phyloP scores from a whole-genome alignment of 2,329 filamentous ascomycete genomes.

The Aspergillus ochraceus region DNA sequence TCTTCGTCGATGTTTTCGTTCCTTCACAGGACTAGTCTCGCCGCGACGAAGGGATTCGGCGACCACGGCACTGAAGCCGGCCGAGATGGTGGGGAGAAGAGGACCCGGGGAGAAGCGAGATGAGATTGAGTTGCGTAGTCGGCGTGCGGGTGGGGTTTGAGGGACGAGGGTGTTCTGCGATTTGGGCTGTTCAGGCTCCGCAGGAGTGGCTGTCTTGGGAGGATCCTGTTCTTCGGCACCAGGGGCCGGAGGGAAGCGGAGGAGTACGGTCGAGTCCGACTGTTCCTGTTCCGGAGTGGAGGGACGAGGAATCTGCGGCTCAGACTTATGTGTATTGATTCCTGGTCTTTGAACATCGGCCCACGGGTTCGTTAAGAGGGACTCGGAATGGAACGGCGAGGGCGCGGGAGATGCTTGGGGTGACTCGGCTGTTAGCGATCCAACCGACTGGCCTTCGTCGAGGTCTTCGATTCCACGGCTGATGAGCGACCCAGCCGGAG shows the following conservation, averaged over 20 bases:
- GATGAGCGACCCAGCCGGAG: conserved; percentile 34
- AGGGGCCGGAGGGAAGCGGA: conserved; percentile 43
- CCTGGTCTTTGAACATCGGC: conserved; percentile 25
- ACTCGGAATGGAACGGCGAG: conserved; percentile 35
- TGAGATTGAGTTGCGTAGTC: conserved; percentile 49
- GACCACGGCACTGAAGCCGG: conserved; percentile 62
- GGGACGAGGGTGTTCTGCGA: conserved; percentile 29
- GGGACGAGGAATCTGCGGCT: conserved; percentile 26
- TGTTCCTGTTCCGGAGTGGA: conserved; percentile 28
- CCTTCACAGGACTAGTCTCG: conserved; percentile 43
- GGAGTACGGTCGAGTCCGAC: conserved; percentile 31
- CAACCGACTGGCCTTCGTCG: conserved; percentile 33
- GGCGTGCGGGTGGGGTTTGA: conserved; percentile 40
- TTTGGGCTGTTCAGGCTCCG: conserved; percentile 19
- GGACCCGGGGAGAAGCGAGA: conserved; percentile 58
- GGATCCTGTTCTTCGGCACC: conserved; percentile 26
- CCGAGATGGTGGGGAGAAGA: conserved; percentile 60
- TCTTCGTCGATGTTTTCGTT: conserved; percentile 28
- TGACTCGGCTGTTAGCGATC: conserved; percentile 34
- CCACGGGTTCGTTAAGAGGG: conserved; percentile 41
- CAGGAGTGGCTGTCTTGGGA: conserved; percentile 18
- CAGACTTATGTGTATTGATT: conserved; percentile 18
- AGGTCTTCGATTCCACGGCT: conserved; percentile 33
- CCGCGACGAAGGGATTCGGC: conserved; percentile 64
- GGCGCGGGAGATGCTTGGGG: conserved; percentile 28